phyloP scores from a whole-genome alignment of 768 basidiomycete genomes.

The Trametes punicea region DNA sequence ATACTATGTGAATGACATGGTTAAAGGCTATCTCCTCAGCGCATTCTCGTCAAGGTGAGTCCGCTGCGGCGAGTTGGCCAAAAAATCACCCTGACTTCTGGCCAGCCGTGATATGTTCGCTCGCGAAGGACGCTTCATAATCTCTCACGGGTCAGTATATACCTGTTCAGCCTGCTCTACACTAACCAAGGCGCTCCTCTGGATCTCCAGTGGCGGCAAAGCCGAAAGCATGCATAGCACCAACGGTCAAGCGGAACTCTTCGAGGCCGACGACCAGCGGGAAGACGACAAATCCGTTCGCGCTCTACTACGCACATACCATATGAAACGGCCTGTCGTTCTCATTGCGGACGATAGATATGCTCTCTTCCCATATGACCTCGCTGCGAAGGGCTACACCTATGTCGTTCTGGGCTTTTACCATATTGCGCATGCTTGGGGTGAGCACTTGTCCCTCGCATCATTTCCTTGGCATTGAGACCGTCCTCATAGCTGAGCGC shows the following conservation, averaged over 20 bases:
- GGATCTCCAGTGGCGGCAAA: conserved; percentile 69
- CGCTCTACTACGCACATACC: conserved; percentile 59
- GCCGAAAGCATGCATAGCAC: conserved; percentile 51
- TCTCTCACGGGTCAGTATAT: conserved; percentile 73
- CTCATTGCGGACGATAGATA: conserved; percentile 77
- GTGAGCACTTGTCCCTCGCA: conserved; percentile 36
- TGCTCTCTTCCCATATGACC: conserved; percentile 66
- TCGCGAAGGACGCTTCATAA: conserved; percentile 63
- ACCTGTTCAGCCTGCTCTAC: too few relatives aligned
- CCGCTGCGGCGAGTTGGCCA: not conserved
- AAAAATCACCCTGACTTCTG: not conserved
- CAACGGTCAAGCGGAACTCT: conserved; percentile 38
- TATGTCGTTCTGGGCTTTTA: conserved; percentile 69
- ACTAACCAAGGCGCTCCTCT: too few relatives aligned
- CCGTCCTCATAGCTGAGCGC: conserved; percentile 54
- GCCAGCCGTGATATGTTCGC: conserved; percentile 66
- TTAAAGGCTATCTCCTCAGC: conserved; percentile 74
- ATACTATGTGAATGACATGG: conserved; percentile 56
- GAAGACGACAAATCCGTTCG: conserved; percentile 68
- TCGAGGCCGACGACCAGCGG: conserved; percentile 60
- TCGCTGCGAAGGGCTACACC: conserved; percentile 44
- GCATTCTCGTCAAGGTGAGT: conserved; percentile 64
- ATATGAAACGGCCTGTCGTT: conserved; percentile 54
- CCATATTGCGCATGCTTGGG: conserved; percentile 67
- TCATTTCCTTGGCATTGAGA: conserved; percentile 7